Base-by-base conservation (phyloP, 352 stramenopile species). In the Pythium sukuiense region DNA sequence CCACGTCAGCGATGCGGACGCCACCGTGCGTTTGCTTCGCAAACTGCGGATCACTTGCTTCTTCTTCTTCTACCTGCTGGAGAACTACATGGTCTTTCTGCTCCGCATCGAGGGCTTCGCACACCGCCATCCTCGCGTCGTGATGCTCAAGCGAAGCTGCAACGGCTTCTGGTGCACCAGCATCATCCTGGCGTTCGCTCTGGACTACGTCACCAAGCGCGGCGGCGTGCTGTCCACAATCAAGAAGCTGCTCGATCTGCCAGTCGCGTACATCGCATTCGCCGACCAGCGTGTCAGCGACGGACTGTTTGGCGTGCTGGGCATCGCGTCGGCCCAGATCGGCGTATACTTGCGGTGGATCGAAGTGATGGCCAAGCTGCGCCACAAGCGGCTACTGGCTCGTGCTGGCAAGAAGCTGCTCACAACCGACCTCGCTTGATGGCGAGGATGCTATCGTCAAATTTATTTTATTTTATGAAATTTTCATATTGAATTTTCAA, bases 231-330 rank as follows among this genome's bases (percentile, higher is more conserved):
- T 86, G 7, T 79, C 69, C 29, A 79, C 66, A 1, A 9, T 76
- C 46, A 89, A 89, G 71, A 86, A 86, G 61, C 53, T 87, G 18
- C 59, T 85, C 26, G 81, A 89, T 39, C 64, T 89, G 63, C 79
- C 81, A 0, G 76, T 89, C 11, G 78, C 81, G 18, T 83, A 73
- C 33, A 52, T 87, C 24, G 73, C 74, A 0, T 77, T 83, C 13
- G 71, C 70, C 0, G 76, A 76, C 12, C 20, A 75, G 20, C 80
- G 76, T 24, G 79, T 86, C 24, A 83, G 69, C n/a, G 81, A 89
- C 61, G 77, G 72, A 9, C 41, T 85, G 2, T 83, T 87, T 54
- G 69, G 76, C 6, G 46, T 66, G 11, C 65, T 89, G 8, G 76
- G 78, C 6, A 58, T 89, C n/a, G 67, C 70, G 6, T 87, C 79